Percentiles rank a stretch among this genome's conserved stretches.
Conservation (phyloP, 2,329 filamentous ascomycete genomes). For the Samsoniella hepiali region DNA sequence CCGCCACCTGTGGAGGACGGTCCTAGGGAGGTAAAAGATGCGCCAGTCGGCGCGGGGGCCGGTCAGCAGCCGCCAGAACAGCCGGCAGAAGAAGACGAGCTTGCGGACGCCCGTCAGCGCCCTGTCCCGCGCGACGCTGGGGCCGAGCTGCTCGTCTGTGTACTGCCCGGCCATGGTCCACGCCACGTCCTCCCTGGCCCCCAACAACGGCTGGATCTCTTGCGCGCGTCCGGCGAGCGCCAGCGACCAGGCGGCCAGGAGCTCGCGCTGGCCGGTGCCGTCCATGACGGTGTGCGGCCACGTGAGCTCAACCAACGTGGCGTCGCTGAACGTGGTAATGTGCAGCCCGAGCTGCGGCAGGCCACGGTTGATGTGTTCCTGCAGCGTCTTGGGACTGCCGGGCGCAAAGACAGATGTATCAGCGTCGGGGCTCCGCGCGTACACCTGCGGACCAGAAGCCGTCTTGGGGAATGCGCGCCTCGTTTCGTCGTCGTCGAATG, state of each 20-base stretch:
- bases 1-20: background rate
- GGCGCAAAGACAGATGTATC: background rate
- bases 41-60: background rate
- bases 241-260: conserved; percentile 43
- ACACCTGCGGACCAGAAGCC: background rate
- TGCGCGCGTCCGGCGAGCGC: conserved; percentile 40
- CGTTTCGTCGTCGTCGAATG: background rate
- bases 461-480: conserved; percentile 2
- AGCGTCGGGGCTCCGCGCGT: background rate
- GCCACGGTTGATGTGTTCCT: background rate
- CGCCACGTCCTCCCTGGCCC: conserved; percentile 5
- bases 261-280: conserved; percentile 37
- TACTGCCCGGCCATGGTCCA: background rate
- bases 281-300: conserved; percentile 47
- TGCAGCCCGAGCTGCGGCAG: background rate
- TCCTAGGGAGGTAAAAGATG: background rate
- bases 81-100: background rate
- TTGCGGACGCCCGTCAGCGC: background rate
- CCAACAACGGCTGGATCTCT: conserved; percentile 33
- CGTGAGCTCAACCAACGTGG: conserved; percentile 43
- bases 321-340: conserved; percentile 37
- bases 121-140: background rate
- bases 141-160: background rate
- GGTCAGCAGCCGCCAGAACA: background rate
- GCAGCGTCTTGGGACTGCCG: background rate